Conservation (phyloP, 2,329 filamentous ascomycete species). For the Cercospora sojina region DNA sequence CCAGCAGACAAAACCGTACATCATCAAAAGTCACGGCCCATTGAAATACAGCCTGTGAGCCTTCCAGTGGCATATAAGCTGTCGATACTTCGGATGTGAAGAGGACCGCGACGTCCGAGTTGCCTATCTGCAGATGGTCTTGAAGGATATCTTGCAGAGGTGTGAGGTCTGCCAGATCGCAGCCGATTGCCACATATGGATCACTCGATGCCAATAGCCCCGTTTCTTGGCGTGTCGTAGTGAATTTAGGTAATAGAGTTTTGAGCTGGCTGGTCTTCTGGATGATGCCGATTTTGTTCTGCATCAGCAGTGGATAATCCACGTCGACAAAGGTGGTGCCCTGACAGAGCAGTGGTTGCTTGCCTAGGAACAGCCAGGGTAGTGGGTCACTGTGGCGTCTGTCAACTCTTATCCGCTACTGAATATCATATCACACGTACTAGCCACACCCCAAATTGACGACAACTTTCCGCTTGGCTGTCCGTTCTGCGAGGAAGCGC, state of each 20-base stretch:
- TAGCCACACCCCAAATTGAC: slow-evolving; percentile 88
- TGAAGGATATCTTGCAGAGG: slow-evolving; percentile 61
- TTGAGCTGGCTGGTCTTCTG: slow-evolving; percentile 61
- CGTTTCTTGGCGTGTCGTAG: slow-evolving; percentile 39
- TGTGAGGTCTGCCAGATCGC: slow-evolving; percentile 70
- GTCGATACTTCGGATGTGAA: slow-evolving; percentile 89
- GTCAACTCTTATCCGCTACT: slow-evolving; percentile 11
- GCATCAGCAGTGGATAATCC: slow-evolving; percentile 78
- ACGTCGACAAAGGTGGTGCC: slow-evolving; percentile 74
- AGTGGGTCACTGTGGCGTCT: slow-evolving; percentile 68
- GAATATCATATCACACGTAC: slow-evolving; percentile 50
- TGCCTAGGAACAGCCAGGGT: slow-evolving; percentile 76
- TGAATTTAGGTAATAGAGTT: slow-evolving; percentile 46
- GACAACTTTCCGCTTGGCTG: slow-evolving; percentile 65
- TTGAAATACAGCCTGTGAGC: slow-evolving; percentile 69
- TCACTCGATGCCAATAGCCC: slow-evolving; percentile 63
- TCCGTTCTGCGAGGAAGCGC: slow-evolving; percentile 64
- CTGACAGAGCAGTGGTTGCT: slow-evolving; percentile 60
- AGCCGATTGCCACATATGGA: slow-evolving; percentile 75
- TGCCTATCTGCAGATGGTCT: slow-evolving; percentile 56
- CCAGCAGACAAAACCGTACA: slow-evolving; percentile 80
- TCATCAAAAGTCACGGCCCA: slow-evolving; percentile 73
- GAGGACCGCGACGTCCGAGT: slow-evolving; percentile 60
- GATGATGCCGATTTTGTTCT: slow-evolving; percentile 69
- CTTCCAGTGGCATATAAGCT: slow-evolving; percentile 78